These are phyloP conservation scores for Fusarium tanahbumbuense DNA, from an alignment of 2,329 filamentous ascomycete genomes.

Conservation along the genomic window DNA sequence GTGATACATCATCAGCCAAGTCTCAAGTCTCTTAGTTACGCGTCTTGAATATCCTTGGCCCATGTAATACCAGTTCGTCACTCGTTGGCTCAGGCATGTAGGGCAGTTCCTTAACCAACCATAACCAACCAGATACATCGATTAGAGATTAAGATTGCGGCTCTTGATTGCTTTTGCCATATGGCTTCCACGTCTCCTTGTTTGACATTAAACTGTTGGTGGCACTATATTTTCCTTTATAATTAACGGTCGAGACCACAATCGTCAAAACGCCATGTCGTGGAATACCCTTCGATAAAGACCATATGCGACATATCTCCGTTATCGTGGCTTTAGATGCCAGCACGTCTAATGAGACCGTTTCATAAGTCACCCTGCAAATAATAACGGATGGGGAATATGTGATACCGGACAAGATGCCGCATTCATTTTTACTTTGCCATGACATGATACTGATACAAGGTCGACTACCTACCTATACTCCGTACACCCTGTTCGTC, in stretches of 20 bases:
- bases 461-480: not conserved
- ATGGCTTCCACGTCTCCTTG: not conserved
- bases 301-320: slow-evolving; percentile 11
- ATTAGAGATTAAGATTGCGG: not conserved
- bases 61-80: slow-evolving; percentile 20
- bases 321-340: slow-evolving; percentile 16
- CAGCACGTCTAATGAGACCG: not conserved
- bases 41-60: slow-evolving; percentile 24
- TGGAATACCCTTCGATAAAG: not conserved
- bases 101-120: not conserved
- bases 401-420: slow-evolving; percentile 25
- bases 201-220: not conserved
- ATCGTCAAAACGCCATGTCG: slow-evolving; percentile 2
- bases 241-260: slow-evolving; percentile 5
- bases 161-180: slow-evolving; percentile 23
- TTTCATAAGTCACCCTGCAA: slow-evolving; percentile 2
- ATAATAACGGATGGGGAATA: not conserved
- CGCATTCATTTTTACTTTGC: slow-evolving; percentile 6
- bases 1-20: slow-evolving; percentile 1
- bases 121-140: not conserved
- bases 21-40: slow-evolving; percentile 17
- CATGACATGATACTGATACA: slow-evolving; percentile 1
- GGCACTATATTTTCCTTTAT: not conserved
- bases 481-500: slow-evolving; percentile 7
- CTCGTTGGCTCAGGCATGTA: not conserved